Conservation (phyloP, 164 flowering plant species). For the Vitis riparia region DNA sequence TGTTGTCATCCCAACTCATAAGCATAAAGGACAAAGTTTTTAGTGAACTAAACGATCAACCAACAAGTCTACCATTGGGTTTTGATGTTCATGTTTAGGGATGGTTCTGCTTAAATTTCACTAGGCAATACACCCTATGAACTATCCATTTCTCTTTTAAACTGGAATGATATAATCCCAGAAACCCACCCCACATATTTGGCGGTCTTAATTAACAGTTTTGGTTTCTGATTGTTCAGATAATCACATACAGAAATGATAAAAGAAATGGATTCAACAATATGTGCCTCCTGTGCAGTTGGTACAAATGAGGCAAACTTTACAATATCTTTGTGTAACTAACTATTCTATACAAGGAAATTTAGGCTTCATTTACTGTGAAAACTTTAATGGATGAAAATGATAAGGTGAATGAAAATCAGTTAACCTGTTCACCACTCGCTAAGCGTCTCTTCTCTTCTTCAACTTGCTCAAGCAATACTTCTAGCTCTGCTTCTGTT, state of each 20-base stretch:
- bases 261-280: background rate
- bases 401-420: conserved; percentile 5
- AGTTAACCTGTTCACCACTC: conserved; percentile 50
- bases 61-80: too few relatives aligned
- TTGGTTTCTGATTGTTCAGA: too few relatives aligned
- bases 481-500: conserved; percentile 82
- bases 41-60: too few relatives aligned
- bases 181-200: too few relatives aligned
- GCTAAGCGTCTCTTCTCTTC: conserved; percentile 69
- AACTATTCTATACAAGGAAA: background rate
- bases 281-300: background rate
- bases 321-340: background rate
- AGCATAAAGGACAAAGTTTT: too few relatives aligned
- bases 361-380: background rate
- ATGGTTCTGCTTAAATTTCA: too few relatives aligned
- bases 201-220: too few relatives aligned
- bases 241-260: background rate
- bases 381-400: background rate
- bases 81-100: too few relatives aligned
- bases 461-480: conserved; percentile 83
- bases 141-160: too few relatives aligned
- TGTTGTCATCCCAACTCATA: too few relatives aligned
- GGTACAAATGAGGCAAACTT: background rate
- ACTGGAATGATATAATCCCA: too few relatives aligned
- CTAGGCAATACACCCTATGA: too few relatives aligned